These are phyloP conservation scores for Penicillium freii DNA, from an alignment of 2,329 filamentous ascomycete genomes.

Conservation along the genomic window DNA sequence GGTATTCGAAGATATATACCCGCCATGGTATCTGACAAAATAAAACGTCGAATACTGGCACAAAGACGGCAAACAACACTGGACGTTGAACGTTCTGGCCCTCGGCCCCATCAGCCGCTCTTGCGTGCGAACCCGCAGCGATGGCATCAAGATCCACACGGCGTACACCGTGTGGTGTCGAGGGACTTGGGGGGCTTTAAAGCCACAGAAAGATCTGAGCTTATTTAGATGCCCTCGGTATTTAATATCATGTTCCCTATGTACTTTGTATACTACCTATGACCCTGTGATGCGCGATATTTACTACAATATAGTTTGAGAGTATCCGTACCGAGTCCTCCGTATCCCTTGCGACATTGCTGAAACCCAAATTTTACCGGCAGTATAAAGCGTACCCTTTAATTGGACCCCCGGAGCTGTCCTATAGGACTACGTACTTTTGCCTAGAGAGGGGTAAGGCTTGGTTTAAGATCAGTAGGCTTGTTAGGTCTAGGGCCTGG, in stretches of 20 bases:
- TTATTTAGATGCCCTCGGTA: background rate
- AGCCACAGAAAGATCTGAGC: constrained; percentile 5
- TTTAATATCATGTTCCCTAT: background rate
- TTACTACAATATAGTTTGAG: too few relatives aligned
- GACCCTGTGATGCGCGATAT: background rate
- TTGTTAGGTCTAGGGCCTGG: background rate
- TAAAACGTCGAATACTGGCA: background rate
- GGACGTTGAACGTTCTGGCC: background rate
- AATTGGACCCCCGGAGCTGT: background rate
- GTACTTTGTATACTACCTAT: background rate
- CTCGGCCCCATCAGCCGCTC: background rate
- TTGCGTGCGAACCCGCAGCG: constrained; percentile 13
- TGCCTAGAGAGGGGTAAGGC: background rate
- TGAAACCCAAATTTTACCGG: background rate
- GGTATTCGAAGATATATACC: background rate
- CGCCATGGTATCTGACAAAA: background rate
- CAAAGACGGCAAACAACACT: background rate
- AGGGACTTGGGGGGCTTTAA: background rate
- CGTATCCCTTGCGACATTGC: background rate
- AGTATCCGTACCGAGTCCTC: too few relatives aligned
- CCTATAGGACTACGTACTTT: background rate
- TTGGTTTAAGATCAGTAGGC: background rate
- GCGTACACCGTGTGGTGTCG: background rate
- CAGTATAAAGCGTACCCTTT: background rate
- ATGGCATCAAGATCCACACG: constrained; percentile 11